A percentile compares a stretch with the other conserved stretches of the same genome.
phyloP scores from a whole-genome alignment of 2,329 filamentous ascomycete genomes.

The Cladosporium oxysporum region DNA sequence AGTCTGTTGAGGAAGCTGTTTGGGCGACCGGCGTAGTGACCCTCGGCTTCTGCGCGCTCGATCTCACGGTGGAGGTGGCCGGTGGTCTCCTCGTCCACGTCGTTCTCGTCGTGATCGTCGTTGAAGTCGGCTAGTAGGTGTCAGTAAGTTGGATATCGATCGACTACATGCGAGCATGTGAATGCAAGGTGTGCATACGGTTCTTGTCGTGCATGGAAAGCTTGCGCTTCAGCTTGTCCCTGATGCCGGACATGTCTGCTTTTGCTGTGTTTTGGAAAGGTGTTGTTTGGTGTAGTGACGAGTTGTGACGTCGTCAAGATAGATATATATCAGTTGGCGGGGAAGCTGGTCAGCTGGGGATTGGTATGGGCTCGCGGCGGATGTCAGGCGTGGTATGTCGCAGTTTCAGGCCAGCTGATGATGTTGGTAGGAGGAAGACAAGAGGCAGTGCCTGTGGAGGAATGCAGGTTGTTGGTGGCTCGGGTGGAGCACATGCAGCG shows the following conservation, averaged over 20 bases:
- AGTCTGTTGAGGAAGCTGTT: slow-evolving; percentile 41
- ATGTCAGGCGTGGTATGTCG: slow-evolving; percentile 4
- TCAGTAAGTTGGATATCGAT: neutral
- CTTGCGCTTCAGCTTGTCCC: slow-evolving; percentile 41
- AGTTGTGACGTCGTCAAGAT: slow-evolving; percentile 11
- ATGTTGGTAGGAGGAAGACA: slow-evolving; percentile 5
- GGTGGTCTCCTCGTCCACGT: slow-evolving; percentile 41
- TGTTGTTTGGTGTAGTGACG: slow-evolving; percentile 3
- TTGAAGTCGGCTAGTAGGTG: slow-evolving; percentile 32
- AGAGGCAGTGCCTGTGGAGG: neutral
- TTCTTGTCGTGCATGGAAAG: slow-evolving; percentile 42
- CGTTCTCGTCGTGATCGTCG: slow-evolving; percentile 35
- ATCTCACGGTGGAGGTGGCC: slow-evolving; percentile 40
- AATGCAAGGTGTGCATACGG: slow-evolving; percentile 25
- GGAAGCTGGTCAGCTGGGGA: slow-evolving; percentile 5
- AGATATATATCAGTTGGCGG: neutral
- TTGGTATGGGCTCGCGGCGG: neutral
- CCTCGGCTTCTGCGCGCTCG: slow-evolving; percentile 37
- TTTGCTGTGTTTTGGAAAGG: neutral
- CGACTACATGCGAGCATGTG: neutral
- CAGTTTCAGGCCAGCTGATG: slow-evolving; percentile 18
- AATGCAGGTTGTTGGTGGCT: neutral
- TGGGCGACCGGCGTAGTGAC: slow-evolving; percentile 36
- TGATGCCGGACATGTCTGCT: slow-evolving; percentile 37
- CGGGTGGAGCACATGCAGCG: slow-evolving; percentile 1